These are phyloP conservation scores for Saccharata proteae DNA, from an alignment of 2,329 filamentous ascomycete species.

Conservation along the genomic window DNA sequence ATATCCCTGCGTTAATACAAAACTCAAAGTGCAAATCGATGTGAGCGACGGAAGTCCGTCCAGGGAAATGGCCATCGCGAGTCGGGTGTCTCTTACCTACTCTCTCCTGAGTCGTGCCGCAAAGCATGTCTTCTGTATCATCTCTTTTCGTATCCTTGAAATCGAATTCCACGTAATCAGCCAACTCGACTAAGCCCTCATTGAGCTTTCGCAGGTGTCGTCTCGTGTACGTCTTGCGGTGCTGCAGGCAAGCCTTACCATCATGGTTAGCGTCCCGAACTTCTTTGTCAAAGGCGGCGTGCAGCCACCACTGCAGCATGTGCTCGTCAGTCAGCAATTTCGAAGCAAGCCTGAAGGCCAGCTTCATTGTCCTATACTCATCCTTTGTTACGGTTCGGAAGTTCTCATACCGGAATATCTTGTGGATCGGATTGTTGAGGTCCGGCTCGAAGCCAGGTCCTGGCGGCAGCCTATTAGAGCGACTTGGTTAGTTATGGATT, in stretches of 20 bases:
- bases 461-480: too few species aligned
- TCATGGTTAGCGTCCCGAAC: neutral
- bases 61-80: too few species aligned
- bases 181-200: neutral
- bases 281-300: constrained; percentile 2
- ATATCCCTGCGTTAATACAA: neutral
- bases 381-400: constrained; percentile 1
- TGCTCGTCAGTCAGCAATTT: constrained; percentile 1
- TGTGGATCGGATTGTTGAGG: constrained; percentile 3
- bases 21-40: too few species aligned
- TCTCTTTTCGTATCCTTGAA: too few species aligned
- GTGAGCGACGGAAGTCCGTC: too few species aligned
- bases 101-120: too few species aligned
- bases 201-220: neutral
- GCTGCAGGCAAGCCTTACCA: neutral
- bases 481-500: too few species aligned
- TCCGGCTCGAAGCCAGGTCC: too few species aligned
- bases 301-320: constrained; percentile 7
- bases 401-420: neutral
- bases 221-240: neutral
- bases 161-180: constrained; percentile 1
- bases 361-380: constrained; percentile 2
- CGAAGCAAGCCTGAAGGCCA: constrained; percentile 4
- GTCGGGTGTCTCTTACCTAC: too few species aligned
- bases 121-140: too few species aligned